phyloP scores from a whole-genome alignment of 225 moss, liverwort and hornwort genomes.

The Physcomitrellopsis africana region DNA sequence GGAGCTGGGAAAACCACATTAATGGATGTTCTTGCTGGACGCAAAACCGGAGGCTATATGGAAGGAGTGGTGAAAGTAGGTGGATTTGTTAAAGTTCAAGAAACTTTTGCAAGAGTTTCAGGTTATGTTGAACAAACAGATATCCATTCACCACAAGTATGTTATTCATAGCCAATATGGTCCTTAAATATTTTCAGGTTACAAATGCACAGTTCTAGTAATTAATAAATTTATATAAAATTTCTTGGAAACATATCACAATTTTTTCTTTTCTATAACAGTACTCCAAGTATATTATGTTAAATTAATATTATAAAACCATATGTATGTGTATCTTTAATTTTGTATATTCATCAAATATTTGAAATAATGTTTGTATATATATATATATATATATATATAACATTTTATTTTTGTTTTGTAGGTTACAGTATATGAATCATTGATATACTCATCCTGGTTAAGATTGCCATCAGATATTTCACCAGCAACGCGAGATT shows the following conservation, averaged over 20 bases:
- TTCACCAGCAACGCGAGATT: background rate
- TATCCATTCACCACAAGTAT: slow-evolving; percentile 53
- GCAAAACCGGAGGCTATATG: slow-evolving; percentile 43
- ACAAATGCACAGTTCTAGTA: no score
- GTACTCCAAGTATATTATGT: no score
- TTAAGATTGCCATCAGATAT: slow-evolving; percentile 34
- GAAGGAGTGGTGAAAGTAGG: slow-evolving; percentile 40
- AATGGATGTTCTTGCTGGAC: slow-evolving; percentile 46
- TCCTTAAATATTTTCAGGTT: no score
- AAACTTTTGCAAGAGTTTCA: slow-evolving; percentile 47
- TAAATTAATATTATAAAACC: background rate
- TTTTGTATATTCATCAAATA: no score
- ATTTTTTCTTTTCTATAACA: no score
- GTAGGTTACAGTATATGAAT: slow-evolving; percentile 50
- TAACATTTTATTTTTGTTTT: background rate
- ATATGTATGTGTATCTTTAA: background rate
- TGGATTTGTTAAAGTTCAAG: slow-evolving; percentile 41
- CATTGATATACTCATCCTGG: slow-evolving; percentile 45
- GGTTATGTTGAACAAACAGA: slow-evolving; percentile 50
- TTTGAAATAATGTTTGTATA: background rate
- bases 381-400: background rate
- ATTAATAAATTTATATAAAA: no score
- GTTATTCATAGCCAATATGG: background rate
- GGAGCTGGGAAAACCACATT: slow-evolving; percentile 53
- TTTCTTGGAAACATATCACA: no score